Conservation (phyloP, 2,329 filamentous ascomycete genomes). For the Zarea fungicola region DNA sequence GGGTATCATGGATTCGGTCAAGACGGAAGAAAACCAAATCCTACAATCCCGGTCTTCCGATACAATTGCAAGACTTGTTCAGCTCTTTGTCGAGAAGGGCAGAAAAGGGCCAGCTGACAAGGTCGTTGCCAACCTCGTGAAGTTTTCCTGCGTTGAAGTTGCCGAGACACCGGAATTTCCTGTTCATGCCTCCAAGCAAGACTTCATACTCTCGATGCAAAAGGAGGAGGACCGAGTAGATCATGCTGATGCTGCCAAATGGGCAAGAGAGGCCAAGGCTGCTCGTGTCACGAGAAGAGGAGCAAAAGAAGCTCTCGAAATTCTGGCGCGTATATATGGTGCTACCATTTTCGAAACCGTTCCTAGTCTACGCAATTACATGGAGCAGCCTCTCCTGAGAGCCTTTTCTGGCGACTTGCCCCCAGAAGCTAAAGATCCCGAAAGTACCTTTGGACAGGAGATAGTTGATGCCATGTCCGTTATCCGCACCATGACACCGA, state of each 20-base stretch:
- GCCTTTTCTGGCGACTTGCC: constrained; percentile 72
- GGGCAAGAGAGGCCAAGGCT: constrained; percentile 81
- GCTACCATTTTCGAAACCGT: constrained; percentile 72
- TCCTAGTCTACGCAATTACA: constrained; percentile 73
- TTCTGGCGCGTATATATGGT: constrained; percentile 76
- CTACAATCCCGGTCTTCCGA: constrained; percentile 81
- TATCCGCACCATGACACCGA: constrained; percentile 88
- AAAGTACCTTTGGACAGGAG: constrained; percentile 77
- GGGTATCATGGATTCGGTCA: constrained; percentile 96
- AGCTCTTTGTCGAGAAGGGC: constrained; percentile 73
- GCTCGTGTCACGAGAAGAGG: constrained; percentile 87
- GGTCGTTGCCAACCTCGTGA: constrained; percentile 90
- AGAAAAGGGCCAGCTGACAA: constrained; percentile 88
- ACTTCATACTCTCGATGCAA: constrained; percentile 83
- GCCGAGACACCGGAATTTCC: constrained; percentile 95
- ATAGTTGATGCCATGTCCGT: constrained; percentile 92
- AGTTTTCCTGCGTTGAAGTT: constrained; percentile 96
- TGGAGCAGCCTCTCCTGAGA: constrained; percentile 71
- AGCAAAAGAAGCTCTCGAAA: constrained; percentile 89
- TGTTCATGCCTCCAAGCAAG: constrained; percentile 71
- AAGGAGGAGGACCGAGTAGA: constrained; percentile 97
- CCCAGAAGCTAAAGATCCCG: constrained; percentile 64
- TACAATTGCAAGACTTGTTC: constrained; percentile 80
- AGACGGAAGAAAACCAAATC: constrained; percentile 85
- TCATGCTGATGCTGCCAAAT: constrained; percentile 84